Conservation (phyloP, 495 filamentous ascomycete species). For the Trichoderma virens region DNA sequence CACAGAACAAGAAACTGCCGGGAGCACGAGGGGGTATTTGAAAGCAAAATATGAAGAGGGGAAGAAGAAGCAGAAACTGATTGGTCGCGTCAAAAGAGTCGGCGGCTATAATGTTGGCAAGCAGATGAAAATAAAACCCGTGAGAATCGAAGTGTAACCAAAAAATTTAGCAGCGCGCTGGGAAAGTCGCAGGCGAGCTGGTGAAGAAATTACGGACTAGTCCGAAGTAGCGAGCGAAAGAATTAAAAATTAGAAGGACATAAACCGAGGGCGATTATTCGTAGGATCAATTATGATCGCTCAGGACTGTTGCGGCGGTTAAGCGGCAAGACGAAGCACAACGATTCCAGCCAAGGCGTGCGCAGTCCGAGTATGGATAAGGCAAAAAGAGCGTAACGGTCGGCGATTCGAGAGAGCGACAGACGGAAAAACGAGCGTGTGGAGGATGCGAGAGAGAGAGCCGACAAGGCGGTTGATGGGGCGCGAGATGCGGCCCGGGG, state of each 20-base stretch:
- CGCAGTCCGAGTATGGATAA: not conserved
- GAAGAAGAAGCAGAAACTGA: constrained; percentile 8
- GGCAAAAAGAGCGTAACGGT: constrained; percentile 6
- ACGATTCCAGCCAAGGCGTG: constrained; percentile 3
- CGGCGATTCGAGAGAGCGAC: not conserved
- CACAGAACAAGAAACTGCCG: not conserved
- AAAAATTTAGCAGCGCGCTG: not conserved
- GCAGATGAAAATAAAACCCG: not conserved
- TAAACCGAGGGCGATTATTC: not conserved
- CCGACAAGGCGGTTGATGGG: not conserved
- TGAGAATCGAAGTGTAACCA: constrained; percentile 3
- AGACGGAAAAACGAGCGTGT: constrained; percentile 6
- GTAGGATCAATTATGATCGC: not conserved
- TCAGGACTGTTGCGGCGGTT: not conserved
- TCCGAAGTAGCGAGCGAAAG: not conserved
- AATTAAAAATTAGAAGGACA: constrained; percentile 5
- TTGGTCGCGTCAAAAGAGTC: not conserved
- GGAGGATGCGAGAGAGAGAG: not conserved
- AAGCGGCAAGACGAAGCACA: not conserved
- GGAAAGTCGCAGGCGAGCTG: not conserved
- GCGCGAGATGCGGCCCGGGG: constrained; percentile 2
- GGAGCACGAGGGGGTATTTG: not conserved
- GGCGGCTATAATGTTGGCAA: not conserved
- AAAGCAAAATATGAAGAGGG: constrained; percentile 15
- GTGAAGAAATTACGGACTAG: not conserved